Evolutionary conservation across 345 rosid species (phyloP).

Genomic region (Eucalyptus erythrocorys): DNA sequence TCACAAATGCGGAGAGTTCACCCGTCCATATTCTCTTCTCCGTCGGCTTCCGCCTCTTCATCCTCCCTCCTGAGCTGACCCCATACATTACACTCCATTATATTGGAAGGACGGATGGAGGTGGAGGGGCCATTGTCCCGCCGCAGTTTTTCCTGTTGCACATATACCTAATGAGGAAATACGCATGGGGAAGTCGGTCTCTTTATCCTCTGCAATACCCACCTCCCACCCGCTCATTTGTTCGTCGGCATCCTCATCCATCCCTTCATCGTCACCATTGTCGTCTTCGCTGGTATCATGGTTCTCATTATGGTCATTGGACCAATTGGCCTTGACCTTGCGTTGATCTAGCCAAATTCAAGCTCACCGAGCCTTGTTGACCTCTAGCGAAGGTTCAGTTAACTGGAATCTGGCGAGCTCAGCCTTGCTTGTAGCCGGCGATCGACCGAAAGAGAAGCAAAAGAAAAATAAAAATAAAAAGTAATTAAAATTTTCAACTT

Average conservation of each 20-base stretch:
- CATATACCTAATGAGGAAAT: conserved; percentile 68
- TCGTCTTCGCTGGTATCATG: conserved; percentile 16
- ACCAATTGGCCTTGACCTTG: conserved; percentile 80
- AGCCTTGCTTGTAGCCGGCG: fast-evolving
- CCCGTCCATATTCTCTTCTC: conserved; percentile 1
- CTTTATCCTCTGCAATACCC: conserved; percentile 7
- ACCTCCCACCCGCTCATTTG: conserved; percentile 12
- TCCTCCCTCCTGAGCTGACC: conserved; percentile 52
- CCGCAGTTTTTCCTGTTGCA: conserved; percentile 47
- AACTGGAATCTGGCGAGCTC: fast-evolving
- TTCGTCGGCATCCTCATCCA: conserved; percentile 27
- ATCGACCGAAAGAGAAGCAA: too few relatives aligned
- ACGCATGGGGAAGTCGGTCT: conserved; percentile 44
- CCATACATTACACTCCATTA: conserved; percentile 73
- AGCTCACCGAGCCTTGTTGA: too few relatives aligned
- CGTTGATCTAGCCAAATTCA: conserved; percentile 26
- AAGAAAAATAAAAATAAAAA: too few relatives aligned
- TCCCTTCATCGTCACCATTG: conserved; percentile 3
- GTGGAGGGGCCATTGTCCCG: conserved; percentile 44
- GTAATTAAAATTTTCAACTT: too few relatives aligned
- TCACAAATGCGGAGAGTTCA: neutral
- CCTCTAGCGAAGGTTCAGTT: too few relatives aligned
- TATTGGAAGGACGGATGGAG: conserved; percentile 2
- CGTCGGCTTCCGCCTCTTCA: conserved; percentile 5
- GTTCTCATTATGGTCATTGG: conserved; percentile 31